Percentiles rank a stretch among this genome's conserved stretches.
These are phyloP conservation scores for Apophysomyces sp. DNA, from an alignment of 371 early-diverging fungal genomes.

Conservation along the genomic window DNA sequence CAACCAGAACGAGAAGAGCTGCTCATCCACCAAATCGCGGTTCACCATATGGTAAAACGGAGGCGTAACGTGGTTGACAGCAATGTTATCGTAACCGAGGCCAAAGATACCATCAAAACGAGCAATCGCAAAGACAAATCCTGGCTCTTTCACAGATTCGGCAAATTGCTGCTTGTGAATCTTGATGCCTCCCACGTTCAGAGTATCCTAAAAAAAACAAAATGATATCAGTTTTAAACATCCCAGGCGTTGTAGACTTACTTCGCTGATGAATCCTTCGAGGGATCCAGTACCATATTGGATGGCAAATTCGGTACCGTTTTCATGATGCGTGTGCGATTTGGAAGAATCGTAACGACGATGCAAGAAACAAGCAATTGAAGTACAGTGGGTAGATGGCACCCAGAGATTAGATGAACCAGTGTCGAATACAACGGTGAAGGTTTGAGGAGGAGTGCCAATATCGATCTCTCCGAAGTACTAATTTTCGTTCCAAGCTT, in stretches of 20 bases:
- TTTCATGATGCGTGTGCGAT: conserved; percentile 69
- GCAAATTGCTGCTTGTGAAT: conserved; percentile 79
- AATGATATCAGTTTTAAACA: not conserved
- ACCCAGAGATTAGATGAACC: conserved; percentile 97
- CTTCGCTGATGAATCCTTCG: conserved; percentile 85
- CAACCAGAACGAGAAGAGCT: conserved; percentile 85
- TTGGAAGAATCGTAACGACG: conserved; percentile 74
- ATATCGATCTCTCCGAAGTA: conserved; percentile 84
- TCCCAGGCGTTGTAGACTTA: too few relatives aligned
- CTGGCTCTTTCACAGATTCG: conserved; percentile 92
- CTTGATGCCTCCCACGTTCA: conserved; percentile 70
- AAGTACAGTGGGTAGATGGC: conserved; percentile 90
- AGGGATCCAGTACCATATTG: conserved; percentile 91
- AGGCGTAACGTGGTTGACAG: conserved; percentile 83
- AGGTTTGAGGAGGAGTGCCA: conserved; percentile 89
- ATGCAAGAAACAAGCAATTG: conserved; percentile 94
- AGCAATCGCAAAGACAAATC: conserved; percentile 83
- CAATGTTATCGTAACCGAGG: conserved; percentile 86
- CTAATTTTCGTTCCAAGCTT: conserved; percentile 16
- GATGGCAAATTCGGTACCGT: conserved; percentile 91
- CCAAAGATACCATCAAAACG: conserved; percentile 95
- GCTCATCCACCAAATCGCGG: conserved; percentile 70
- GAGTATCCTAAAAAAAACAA: too few relatives aligned
- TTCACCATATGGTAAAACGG: conserved; percentile 92
- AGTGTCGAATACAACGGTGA: conserved; percentile 95